Evolutionary conservation across 2,329 filamentous ascomycete species (phyloP), one percentile per base, ranked within the genome.

Genomic region (Elsinoe fawcettii): DNA sequence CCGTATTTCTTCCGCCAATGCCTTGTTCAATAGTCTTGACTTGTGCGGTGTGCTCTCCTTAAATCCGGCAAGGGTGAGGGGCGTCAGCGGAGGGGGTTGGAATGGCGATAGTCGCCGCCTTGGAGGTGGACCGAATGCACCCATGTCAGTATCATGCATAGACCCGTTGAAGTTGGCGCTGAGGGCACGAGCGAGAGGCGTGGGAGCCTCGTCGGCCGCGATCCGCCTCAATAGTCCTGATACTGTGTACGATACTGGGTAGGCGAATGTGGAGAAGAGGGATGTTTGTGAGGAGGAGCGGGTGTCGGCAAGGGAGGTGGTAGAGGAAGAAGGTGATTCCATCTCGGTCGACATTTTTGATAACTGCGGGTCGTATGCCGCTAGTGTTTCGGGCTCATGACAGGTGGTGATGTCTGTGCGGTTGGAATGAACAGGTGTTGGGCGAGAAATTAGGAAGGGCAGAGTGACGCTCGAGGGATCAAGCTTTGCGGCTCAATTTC

Each of bases 1-100:
- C 49, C 93, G 81, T 58, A 97, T 96, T 75, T 97, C 93, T 73
- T 97, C 93, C 2, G 92, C 93, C 27, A 97, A 76, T 9, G 84
- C 80, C 51, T 77, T 75, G 16, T 80, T 86, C 57, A 99, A 77
- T 55, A 97, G 76, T 63, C 82, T 80, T 47, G 83, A 84, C 34
- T 77, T 78, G 16, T 73, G 64, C 16, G 77, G 74, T 2, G 86
- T 90, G 64, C 77, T 78, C 1, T 76, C 73, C 59, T 77, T 76
- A 71, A 85, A 89, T 36, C 87, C 87, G 20, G 76, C 73, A 34
- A 97, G 78, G 3, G 79, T 76, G 20, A 97, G 74, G 0, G 92
- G 89, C 58, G 92, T 91, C 51, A 97, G 81, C 0, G 91, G 91
- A 9, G 92, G 92, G 1, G 90, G 90, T 63, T 90, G 87, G 70